Evolutionary conservation across 2,329 filamentous ascomycete genomes (phyloP).

Genomic region (Fusarium poae): DNA sequence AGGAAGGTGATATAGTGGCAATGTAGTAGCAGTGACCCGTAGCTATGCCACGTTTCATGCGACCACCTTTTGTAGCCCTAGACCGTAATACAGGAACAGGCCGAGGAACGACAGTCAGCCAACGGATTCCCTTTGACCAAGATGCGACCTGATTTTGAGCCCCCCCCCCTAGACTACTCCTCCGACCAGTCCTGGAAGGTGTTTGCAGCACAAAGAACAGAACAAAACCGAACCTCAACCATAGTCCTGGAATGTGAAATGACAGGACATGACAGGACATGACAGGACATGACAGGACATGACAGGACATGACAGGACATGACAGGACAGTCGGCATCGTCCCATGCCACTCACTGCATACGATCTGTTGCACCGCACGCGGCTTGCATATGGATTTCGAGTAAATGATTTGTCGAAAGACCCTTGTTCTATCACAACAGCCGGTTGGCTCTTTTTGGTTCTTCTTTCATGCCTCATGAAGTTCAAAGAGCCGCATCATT

Average conservation of each 20-base stretch:
- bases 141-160: conserved; percentile 39
- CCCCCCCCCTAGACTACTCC: conserved; percentile 23
- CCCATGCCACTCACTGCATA: conserved; percentile 14
- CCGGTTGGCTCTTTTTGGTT: not conserved
- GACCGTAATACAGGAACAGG: conserved; percentile 19
- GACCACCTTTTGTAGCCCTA: conserved; percentile 35
- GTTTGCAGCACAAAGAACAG: conserved; percentile 3
- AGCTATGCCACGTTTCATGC: conserved; percentile 43
- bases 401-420: conserved; percentile 33
- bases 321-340: conserved; percentile 16
- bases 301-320: no score
- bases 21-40: conserved; percentile 9
- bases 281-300: no score
- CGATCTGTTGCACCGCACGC: conserved; percentile 46
- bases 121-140: conserved; percentile 20
- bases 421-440: conserved; percentile 37
- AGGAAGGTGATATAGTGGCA: conserved; percentile 15
- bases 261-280: conserved; percentile 25
- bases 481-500: conserved; percentile 32
- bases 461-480: not conserved
- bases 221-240: conserved; percentile 19
- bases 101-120: conserved; percentile 19
- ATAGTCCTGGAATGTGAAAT: conserved; percentile 29
- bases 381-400: conserved; percentile 36
- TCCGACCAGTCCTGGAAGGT: conserved; percentile 22